Evolutionary conservation across 1,284 basidiomycete genomes (phyloP), one percentile per base, ranked within the genome.

Genomic region (Melampsora occidentalis): DNA sequence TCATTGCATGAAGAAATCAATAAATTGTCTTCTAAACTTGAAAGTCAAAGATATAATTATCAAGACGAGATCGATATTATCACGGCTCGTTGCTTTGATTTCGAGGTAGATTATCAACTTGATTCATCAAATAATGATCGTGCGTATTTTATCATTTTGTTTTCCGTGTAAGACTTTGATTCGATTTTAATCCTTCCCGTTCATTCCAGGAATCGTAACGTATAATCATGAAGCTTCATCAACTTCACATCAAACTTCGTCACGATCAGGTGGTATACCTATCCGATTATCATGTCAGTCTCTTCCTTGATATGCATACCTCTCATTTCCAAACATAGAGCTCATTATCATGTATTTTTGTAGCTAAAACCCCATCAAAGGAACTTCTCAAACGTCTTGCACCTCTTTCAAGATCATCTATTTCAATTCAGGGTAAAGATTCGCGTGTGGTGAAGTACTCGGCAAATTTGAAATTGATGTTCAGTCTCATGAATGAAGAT

Each of bases 401-500:
- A 28, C 62, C 70, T 18, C 70, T 72, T 5, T 57, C 53, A 28
- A n/a, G 53, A 22, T 57, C 53, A 14, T 57, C 53, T 7, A 12
- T n/a, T 57, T 57, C 53, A 57, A 57, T 22, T 75, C 64, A 66
- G 18, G 71, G 62, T 33, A 66, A 69, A 18, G 61, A 73, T 63
- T 39, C 69, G 20, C 42, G 88, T 46, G 86, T 90, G 62, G 87
- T 87, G 39, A 90, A 90, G 82, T 97, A 92, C 81, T 86, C 92
- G 14, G 87, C 89, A 5, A 88, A 88, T 64, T 92, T 93, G 81
- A 90, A 91, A 59, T 86, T 94, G 22, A 87, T 91, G 5, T 93
- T 94, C 83, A 90, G 89, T 22, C 85, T 97, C 2, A 84, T 97
- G 69, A 94, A 97, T 81, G 92, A 97, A 84, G 91, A 97, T 81